Base-by-base conservation (phyloP, 495 filamentous ascomycete genomes). In the Aspergillus baeticus region DNA sequence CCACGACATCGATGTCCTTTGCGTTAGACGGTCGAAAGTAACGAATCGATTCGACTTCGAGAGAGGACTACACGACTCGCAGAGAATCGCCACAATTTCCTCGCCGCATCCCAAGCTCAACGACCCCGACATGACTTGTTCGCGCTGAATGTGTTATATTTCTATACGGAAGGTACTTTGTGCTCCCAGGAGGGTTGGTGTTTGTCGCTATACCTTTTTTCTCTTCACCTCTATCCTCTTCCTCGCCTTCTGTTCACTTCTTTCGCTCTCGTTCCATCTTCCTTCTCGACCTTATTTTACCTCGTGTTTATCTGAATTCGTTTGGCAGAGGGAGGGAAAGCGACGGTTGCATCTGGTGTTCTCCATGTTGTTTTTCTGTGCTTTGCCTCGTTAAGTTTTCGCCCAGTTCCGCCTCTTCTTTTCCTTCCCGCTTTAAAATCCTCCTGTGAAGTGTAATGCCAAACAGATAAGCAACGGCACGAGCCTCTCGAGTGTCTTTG, bases 391-490 rank as follows among this genome's bases (percentile, higher is more conserved):
- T n/a, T n/a, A n/a, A n/a, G 52, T 60, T 50, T 21, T 21, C 34
- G 47, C 47, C 47, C 23, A 20, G 31, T 49, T 49, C 31, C 13
- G 14, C 44, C 42, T 45, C 49, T 48, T 52, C 34, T 23, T 55
- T 61, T 62, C 59, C 51, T 59, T 62, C 53, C 60, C 55, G 55
- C 46, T 61, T 64, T 52, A 65, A 68, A 59, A 64, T 60, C 54
- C 60, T 63, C 58, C 56, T 61, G 65, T 68, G 59, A n/a, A 65
- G 65, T 63, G 65, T 65, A 65, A 65, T 63, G 65, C 62, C 65
- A 63, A 62, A 55, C 62, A 65, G 63, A 64, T 68, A 64, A 62
- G 58, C 62, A 65, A 68, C 60, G 60, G 62, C 71, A 71, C 68
- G 8, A 29, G 26, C 26, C 26, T 21, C 47, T 68, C 57, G 13